Percentiles rank a stretch among this genome's conserved stretches.
Conservation (phyloP, 2,329 filamentous ascomycete species). For the Colletotrichum sp. region DNA sequence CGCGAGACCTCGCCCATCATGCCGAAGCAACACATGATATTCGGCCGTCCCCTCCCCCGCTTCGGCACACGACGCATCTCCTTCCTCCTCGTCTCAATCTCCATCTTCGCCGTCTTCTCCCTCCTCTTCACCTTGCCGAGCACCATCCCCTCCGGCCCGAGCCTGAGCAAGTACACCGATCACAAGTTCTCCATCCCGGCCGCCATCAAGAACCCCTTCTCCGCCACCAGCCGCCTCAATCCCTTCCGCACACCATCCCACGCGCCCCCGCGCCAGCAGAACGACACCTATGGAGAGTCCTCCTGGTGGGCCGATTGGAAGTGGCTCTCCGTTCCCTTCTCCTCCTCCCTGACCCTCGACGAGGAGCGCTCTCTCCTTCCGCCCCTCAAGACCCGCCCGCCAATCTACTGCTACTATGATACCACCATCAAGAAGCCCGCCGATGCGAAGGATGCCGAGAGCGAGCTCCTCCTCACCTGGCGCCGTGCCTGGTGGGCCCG, state of each 20-base stretch:
- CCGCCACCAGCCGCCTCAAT: slow-evolving; percentile 58
- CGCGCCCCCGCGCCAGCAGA: slow-evolving; percentile 74
- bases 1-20: slow-evolving; percentile 26
- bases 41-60: slow-evolving; percentile 54
- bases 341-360: slow-evolving; percentile 78
- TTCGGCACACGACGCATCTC: slow-evolving; percentile 58
- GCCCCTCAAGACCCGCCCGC: slow-evolving; percentile 70
- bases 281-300: slow-evolving; percentile 78
- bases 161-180: slow-evolving; percentile 53
- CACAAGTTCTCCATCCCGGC: slow-evolving; percentile 55
- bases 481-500: slow-evolving; percentile 94
- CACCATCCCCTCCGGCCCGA: slow-evolving; percentile 51
- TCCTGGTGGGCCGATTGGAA: slow-evolving; percentile 90
- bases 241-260: slow-evolving; percentile 75
- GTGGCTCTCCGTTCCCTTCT: slow-evolving; percentile 86
- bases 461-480: slow-evolving; percentile 83
- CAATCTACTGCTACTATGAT: slow-evolving; percentile 93
- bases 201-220: slow-evolving; percentile 48
- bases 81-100: slow-evolving; percentile 54
- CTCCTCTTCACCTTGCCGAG: slow-evolving; percentile 58
- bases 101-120: slow-evolving; percentile 58
- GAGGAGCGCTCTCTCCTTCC: slow-evolving; percentile 85
- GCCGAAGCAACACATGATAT: slow-evolving; percentile 37
- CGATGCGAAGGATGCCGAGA: slow-evolving; percentile 73
- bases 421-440: slow-evolving; percentile 65